phyloP scores from a whole-genome alignment of 148 eudicot species.

The Vaccinium vitisidaea region DNA sequence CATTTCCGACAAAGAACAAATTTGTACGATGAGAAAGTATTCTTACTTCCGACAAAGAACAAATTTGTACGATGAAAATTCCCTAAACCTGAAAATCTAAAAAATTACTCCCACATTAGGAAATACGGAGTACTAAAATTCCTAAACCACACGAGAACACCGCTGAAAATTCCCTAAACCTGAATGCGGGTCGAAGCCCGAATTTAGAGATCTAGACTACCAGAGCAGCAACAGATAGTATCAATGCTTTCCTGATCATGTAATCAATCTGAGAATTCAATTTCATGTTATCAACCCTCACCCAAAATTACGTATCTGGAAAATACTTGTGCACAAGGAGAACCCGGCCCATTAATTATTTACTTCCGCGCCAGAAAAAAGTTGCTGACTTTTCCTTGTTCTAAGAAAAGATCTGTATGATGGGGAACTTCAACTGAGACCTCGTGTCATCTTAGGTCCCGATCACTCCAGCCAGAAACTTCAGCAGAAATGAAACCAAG shows the following conservation, averaged over 20 bases:
- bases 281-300: background rate
- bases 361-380: background rate
- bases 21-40: no score
- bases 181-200: no score
- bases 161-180: no score
- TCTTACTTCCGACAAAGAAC: no score
- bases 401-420: background rate
- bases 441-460: background rate
- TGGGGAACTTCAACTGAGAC: background rate
- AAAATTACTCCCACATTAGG: no score
- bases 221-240: background rate
- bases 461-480: background rate
- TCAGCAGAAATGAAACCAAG: background rate
- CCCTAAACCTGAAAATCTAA: no score
- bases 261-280: background rate
- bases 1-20: no score
- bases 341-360: background rate
- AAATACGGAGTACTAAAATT: no score
- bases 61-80: no score
- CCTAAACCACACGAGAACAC: no score
- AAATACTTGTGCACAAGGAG: background rate
- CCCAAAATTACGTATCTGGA: background rate
- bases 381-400: background rate
- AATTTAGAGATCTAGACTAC: background rate
- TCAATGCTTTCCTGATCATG: background rate